Evolutionary conservation across 2,329 filamentous ascomycete genomes (phyloP).

Genomic region (Fonsecaea erecta): DNA sequence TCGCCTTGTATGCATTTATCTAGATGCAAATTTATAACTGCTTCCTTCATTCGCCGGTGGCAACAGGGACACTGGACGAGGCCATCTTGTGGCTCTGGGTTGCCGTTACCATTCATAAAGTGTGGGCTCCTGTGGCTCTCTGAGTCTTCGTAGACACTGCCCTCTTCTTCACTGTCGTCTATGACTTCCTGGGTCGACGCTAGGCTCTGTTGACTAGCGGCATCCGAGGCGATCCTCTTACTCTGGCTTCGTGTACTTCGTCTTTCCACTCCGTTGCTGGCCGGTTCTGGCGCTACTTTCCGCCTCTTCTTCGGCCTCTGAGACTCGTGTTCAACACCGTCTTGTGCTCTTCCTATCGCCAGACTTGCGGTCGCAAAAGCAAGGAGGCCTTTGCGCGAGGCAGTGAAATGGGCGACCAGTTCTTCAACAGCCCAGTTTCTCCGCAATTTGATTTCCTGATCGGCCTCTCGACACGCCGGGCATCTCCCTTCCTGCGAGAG

Average conservation of each 20-base stretch:
- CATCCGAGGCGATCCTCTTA: conserved; percentile 48
- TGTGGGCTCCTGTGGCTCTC: conserved; percentile 29
- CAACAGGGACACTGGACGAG: conserved; percentile 86
- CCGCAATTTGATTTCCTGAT: conserved; percentile 83
- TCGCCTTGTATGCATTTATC: conserved; percentile 63
- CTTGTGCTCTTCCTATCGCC: conserved; percentile 46
- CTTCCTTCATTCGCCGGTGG: conserved; percentile 75
- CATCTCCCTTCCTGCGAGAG: conserved; percentile 84
- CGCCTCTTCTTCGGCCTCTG: conserved; percentile 42
- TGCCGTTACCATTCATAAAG: conserved; percentile 3
- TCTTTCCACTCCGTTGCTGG: conserved; percentile 44
- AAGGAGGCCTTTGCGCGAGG: conserved; percentile 66
- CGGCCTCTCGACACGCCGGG: conserved; percentile 75
- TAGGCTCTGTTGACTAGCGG: conserved; percentile 39
- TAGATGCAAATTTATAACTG: conserved; percentile 77
- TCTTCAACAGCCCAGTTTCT: conserved; percentile 87
- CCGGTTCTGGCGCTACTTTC: conserved; percentile 24
- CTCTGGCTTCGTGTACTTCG: conserved; percentile 59
- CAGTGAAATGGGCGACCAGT: conserved; percentile 76
- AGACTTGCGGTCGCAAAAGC: conserved; percentile 63
- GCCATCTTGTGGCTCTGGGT: conserved; percentile 65
- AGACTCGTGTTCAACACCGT: conserved; percentile 38
- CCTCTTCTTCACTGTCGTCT: conserved; percentile 50
- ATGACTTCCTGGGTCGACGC: conserved; percentile 41
- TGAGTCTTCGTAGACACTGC: conserved; percentile 34